These are phyloP conservation scores for Dryas octopetala DNA, from an alignment of 306 rosid species.

Conservation along the genomic window DNA sequence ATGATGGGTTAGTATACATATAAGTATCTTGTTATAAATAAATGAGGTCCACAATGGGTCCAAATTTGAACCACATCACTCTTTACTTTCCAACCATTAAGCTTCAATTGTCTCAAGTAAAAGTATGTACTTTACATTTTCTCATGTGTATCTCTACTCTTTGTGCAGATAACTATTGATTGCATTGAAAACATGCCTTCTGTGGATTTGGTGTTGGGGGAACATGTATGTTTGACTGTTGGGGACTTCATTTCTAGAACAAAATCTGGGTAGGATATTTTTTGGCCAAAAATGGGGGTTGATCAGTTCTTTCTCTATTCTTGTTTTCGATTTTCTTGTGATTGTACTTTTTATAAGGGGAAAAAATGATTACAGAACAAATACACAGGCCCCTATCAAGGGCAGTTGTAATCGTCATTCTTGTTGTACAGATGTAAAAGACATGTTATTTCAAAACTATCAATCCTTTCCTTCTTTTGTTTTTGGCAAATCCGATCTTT, in stretches of 20 bases:
- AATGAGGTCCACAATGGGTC: no score
- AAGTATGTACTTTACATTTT: neutral
- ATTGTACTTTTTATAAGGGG: neutral
- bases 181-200: slow-evolving; percentile 57
- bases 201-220: slow-evolving; percentile 50
- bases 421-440: neutral
- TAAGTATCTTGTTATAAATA: no score
- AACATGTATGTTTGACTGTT: slow-evolving; percentile 60
- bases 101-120: neutral
- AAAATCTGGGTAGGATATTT: slow-evolving; percentile 15
- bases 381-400: neutral
- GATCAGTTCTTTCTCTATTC: neutral
- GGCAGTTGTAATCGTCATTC: neutral
- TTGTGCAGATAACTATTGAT: slow-evolving; percentile 56
- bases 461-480: no score
- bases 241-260: slow-evolving; percentile 49
- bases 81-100: neutral
- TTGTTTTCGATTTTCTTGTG: neutral
- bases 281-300: neutral
- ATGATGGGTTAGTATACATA: no score
- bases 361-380: neutral
- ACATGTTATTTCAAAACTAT: no score
- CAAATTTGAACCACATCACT: no score
- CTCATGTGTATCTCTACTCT: neutral
- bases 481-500: no score